Evolutionary conservation across 176 grass and related monocot genomes (phyloP), one percentile per base, ranked within the genome.

Genomic region (Juncus effusus): DNA sequence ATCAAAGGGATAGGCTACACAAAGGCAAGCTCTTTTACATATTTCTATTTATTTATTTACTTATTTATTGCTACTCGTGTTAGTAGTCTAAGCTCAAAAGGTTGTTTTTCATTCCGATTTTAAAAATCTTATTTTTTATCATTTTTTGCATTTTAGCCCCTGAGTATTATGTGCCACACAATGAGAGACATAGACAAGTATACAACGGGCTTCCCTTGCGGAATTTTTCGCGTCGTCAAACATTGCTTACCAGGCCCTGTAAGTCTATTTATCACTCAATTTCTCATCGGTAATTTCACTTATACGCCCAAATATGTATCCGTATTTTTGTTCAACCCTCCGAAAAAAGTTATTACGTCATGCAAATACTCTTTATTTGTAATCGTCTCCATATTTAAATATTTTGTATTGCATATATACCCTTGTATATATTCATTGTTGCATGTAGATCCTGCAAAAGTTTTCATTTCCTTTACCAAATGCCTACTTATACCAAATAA

Each of bases 171-270:
- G 38, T 97, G 93, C 41, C 85, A 59, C 67, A 86, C 80, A 0
- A 74, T 97, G 45, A 63, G 67, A 71, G 88, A 89, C 41, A 92
- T 97, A 49, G 88, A 97, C 78, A 89, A 80, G 62, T 97, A 92
- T 77, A 97, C 87, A 42, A 83, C 76, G 49, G 88, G 93, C 61
- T 89, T 97, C 77, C 88, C 88, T 65, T 71, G 78, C 81, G 93
- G 93, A 28, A 82, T 92, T 40, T 97, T 92, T 51, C 80, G 80
- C 40, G 77, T 79, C 69, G 83, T 93, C 41, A 99, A 89, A 51
- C 88, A 82, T 83, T 81, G 64, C 76, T 79, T 99, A 63, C 94
- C 94, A 72, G 94, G 94, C 11, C 94, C 85, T 75, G 85, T 93
- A 93, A 93, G 94, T 28, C 64, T 56, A 58, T 1, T 28, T 28